Evolutionary conservation across 208 protist species (phyloP), one percentile per base, ranked within the genome.

Genomic region (Porcisia deanei): DNA sequence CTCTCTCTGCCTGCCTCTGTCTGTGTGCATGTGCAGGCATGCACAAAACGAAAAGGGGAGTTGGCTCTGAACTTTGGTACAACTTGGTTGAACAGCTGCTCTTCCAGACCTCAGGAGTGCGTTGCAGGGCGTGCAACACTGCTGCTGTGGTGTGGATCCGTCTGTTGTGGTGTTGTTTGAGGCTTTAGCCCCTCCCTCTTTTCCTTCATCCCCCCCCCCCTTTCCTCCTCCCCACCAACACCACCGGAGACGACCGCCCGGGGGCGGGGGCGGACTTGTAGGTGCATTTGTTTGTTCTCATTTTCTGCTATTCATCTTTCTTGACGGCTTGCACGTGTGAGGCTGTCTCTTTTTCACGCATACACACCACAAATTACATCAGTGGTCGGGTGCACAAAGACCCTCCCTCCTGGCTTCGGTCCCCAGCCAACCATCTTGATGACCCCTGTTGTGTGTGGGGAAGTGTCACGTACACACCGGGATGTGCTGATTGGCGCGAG

Each of bases 381-480:
- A 9, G 9, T 18, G 1, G 18, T 1, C 34, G 25, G 63, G 8
- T 18, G 20, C 41, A 43, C 22, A 18, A 37, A 34, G 39, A 30
- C 22, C 30, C 8, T 37, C 41, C 22, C 3, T 34, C 22, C 22
- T 18, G 2, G 3, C 25, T 52, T 47, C 30, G 63, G 18, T 20
- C 1, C 41, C 25, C 41, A 43, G 18, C 2, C 41, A 10, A 67
- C 25, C 16, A n/a, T 67, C 18, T 67, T 9, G 41, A 73, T n/a
- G 25, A 22, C n/a, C 55, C 57, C 37, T 65, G 72, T 58, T 8
- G 52, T 16, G 20, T 43, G 70, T 68, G 41, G 63, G 66, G 34
- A 59, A 25, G 49, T 22, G 20, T 6, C 22, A 30, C 60, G 37
- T 12, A 52, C 47, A 52, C 47, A 52, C 47, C 47, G 47, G 47